A percentile compares a stretch with the other conserved stretches of the same genome.
Conservation (phyloP, 768 basidiomycete species). For the Naganishia vaughanmartiniae region DNA sequence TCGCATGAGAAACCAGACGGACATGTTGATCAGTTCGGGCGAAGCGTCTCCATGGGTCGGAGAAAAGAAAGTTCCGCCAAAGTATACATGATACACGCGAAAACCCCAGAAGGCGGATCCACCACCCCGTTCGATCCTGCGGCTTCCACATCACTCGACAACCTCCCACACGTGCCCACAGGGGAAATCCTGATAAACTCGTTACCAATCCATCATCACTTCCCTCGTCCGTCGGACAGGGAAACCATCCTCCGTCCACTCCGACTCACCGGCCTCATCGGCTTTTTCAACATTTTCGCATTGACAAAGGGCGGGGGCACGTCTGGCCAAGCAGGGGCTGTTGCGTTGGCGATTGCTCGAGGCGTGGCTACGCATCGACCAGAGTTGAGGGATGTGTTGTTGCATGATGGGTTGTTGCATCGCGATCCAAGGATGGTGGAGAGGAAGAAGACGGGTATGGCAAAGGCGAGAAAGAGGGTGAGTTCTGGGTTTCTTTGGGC, state of each 20-base stretch:
- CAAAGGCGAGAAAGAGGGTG: constrained; percentile 89
- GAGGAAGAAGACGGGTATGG: constrained; percentile 89
- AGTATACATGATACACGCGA: constrained; percentile 76
- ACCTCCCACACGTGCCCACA: constrained; percentile 50
- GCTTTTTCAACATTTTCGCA: constrained; percentile 73
- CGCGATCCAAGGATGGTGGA: constrained; percentile 98
- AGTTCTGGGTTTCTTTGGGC: constrained; percentile 49
- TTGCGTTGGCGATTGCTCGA: constrained; percentile 58
- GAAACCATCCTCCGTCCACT: constrained; percentile 79
- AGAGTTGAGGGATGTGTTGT: constrained; percentile 64
- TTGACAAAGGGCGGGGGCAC: constrained; percentile 80
- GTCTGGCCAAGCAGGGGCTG: constrained; percentile 87
- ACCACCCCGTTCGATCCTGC: not conserved
- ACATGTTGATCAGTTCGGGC: constrained; percentile 69
- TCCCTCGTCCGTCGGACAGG: constrained; percentile 70
- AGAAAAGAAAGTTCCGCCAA: constrained; percentile 86
- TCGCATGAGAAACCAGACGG: constrained; percentile 61
- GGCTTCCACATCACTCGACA: constrained; percentile 17
- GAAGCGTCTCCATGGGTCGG: constrained; percentile 79
- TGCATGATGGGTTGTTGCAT: constrained; percentile 75
- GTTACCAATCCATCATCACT: constrained; percentile 72
- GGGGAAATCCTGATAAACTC: constrained; percentile 82
- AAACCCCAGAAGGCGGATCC: constrained; percentile 14
- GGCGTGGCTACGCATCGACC: constrained; percentile 63
- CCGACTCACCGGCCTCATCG: constrained; percentile 75